Evolutionary conservation across 2,329 filamentous ascomycete species (phyloP).

Genomic region (Dichotomopilus funicola): DNA sequence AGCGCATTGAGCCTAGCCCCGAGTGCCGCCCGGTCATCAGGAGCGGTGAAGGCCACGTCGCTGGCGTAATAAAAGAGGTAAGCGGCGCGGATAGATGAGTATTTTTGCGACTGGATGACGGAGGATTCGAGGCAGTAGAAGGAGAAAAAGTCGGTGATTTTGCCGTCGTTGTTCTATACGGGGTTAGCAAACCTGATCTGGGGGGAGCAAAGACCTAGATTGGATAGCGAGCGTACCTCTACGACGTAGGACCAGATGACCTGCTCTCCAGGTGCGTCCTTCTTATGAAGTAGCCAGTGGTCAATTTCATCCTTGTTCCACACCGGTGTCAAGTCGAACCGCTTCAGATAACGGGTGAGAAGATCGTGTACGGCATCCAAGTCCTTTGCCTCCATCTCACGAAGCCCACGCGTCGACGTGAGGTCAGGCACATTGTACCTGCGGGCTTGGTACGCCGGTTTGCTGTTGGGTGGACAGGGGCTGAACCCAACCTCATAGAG

Average conservation of each 20-base stretch:
- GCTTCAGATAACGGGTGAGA: slow-evolving; percentile 67
- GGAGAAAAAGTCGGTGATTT: slow-evolving; percentile 93
- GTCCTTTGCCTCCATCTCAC: slow-evolving; percentile 74
- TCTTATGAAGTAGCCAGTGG: slow-evolving; percentile 79
- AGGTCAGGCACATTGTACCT: slow-evolving; percentile 76
- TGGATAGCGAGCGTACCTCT: slow-evolving; percentile 45
- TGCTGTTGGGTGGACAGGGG: slow-evolving; percentile 74
- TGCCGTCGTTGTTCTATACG: slow-evolving; percentile 54
- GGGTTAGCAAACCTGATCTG: slow-evolving; percentile 5
- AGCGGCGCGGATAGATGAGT: slow-evolving; percentile 76
- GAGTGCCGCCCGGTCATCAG: slow-evolving; percentile 51
- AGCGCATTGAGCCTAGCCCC: slow-evolving; percentile 76
- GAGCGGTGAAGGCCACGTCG: slow-evolving; percentile 62
- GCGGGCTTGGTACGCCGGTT: slow-evolving; percentile 75
- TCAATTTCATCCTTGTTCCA: slow-evolving; percentile 75
- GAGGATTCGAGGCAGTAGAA: slow-evolving; percentile 95
- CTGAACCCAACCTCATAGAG: slow-evolving; percentile 93
- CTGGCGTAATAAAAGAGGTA: slow-evolving; percentile 98
- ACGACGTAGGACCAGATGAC: slow-evolving; percentile 94
- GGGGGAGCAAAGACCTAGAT: background rate
- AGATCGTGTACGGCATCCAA: slow-evolving; percentile 68
- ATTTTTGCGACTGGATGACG: slow-evolving; percentile 74
- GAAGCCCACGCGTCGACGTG: slow-evolving; percentile 67
- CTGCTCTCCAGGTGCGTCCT: slow-evolving; percentile 58
- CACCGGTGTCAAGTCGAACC: slow-evolving; percentile 77